These are phyloP conservation scores for Zygoascus meyerae DNA, from an alignment of 1,139 yeast species.

Conservation along the genomic window DNA sequence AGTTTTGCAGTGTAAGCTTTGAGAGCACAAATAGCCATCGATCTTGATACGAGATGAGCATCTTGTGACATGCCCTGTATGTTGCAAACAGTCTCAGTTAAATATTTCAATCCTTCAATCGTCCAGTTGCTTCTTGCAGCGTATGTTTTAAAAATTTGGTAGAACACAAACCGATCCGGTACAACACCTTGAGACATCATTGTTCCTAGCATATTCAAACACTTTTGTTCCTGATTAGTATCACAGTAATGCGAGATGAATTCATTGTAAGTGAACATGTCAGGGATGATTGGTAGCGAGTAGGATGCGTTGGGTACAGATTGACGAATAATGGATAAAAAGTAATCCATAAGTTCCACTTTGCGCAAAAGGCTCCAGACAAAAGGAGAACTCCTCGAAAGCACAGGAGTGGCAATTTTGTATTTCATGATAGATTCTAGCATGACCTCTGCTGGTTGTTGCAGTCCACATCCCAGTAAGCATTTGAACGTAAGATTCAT, in stretches of 20 bases:
- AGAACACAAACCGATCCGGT: constrained; percentile 9
- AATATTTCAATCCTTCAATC: constrained; percentile 6
- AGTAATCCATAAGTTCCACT: constrained; percentile 11
- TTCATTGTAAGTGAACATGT: constrained; percentile 8
- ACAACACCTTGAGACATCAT: constrained; percentile 10
- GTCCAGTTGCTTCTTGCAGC: constrained; percentile 2
- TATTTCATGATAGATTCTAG: constrained; percentile 10
- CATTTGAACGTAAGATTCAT: constrained; percentile 16
- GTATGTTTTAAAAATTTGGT: constrained; percentile 9
- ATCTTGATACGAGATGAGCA: constrained; percentile 2
- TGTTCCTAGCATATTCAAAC: not conserved
- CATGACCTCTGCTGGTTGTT: constrained; percentile 14
- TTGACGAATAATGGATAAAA: constrained; percentile 2
- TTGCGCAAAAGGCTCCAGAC: constrained; percentile 5
- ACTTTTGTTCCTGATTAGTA: constrained; percentile 2
- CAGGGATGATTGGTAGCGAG: constrained; percentile 12
- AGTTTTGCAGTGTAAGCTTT: constrained; percentile 4
- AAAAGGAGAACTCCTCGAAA: not conserved
- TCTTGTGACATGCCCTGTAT: constrained; percentile 1
- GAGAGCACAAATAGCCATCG: constrained; percentile 10
- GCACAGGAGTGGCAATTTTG: constrained; percentile 4
- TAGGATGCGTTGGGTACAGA: not conserved
- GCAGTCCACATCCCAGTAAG: constrained; percentile 15
- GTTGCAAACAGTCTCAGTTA: constrained; percentile 12
- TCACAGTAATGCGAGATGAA: constrained; percentile 10